These are phyloP conservation scores for Akanthomyces lecanii DNA, from an alignment of 2,329 filamentous ascomycete genomes.

Conservation along the genomic window DNA sequence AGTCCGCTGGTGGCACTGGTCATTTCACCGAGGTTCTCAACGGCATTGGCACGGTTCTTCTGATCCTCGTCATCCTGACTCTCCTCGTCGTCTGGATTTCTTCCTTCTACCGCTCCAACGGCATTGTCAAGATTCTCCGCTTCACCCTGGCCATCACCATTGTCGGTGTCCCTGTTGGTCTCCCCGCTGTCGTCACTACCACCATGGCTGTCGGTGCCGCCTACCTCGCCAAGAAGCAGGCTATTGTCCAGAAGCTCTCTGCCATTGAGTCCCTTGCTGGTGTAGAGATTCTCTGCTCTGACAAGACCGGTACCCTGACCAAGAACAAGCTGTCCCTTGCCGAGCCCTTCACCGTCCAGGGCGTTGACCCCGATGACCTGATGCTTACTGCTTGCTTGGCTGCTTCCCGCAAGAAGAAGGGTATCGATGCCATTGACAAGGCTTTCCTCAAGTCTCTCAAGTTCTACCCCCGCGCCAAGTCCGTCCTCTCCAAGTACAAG, in stretches of 20 bases:
- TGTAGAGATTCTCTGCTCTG: slow-evolving; percentile 90
- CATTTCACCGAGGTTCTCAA: slow-evolving; percentile 92
- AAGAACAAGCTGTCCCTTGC: slow-evolving; percentile 90
- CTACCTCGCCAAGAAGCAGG: slow-evolving; percentile 87
- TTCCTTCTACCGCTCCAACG: slow-evolving; percentile 82
- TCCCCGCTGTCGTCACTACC: slow-evolving; percentile 87
- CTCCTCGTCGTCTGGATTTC: slow-evolving; percentile 80
- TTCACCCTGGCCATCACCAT: slow-evolving; percentile 89
- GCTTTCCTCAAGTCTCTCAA: slow-evolving; percentile 84
- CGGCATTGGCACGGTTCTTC: slow-evolving; percentile 75
- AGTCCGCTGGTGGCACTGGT: slow-evolving; percentile 68
- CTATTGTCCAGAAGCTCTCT: slow-evolving; percentile 87
- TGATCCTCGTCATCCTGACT: slow-evolving; percentile 72
- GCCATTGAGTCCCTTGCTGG: slow-evolving; percentile 89
- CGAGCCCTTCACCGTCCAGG: slow-evolving; percentile 77
- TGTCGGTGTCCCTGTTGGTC: slow-evolving; percentile 88
- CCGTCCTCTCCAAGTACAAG: slow-evolving; percentile 76
- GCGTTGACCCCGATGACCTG: slow-evolving; percentile 80
- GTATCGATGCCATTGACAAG: slow-evolving; percentile 92
- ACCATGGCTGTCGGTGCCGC: slow-evolving; percentile 93
- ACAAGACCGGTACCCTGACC: slow-evolving; percentile 90
- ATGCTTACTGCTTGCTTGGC: slow-evolving; percentile 90
- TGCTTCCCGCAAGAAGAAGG: slow-evolving; percentile 91
- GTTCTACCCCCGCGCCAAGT: slow-evolving; percentile 78
- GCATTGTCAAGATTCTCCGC: slow-evolving; percentile 71